Evolutionary conservation across 2,329 filamentous ascomycete genomes (phyloP), one percentile per base, ranked within the genome.

Genomic region (Dryadomyces sulphureus): DNA sequence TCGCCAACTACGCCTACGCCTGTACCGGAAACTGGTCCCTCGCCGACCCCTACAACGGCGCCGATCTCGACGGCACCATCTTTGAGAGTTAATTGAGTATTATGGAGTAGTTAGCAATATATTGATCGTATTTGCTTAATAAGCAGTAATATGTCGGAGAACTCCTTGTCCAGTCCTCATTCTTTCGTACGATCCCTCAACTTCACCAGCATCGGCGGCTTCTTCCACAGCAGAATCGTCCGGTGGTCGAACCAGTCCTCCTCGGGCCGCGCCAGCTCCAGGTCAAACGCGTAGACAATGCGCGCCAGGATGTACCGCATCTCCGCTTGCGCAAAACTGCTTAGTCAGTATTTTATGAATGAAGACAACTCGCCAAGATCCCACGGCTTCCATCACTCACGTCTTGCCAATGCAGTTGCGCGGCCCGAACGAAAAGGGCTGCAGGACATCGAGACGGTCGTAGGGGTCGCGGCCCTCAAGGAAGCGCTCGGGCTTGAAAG

Each of bases 21-120:
- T 72, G 68, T 54, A 69, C 68, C 52, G 66, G 60, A 1, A 69
- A 70, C 49, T 71, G 69, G 50, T 67, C 64, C 2, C 51, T 70
- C 36, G 43, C 50, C 2, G 57, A 63, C 43, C 56, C 61, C 2
- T 58, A 56, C 4, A 62, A 58, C 49, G 62, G 60, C 0, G 54
- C 58, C 38, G 67, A 70, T 50, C 68, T 61, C 45, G 68, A 70
- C 53, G 66, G 65, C 3, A 62, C 61, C 1, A 56, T 64, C 19
- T 54, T 56, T 45, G 47, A 41, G 27, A 32, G 7, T 0, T 60
- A 58, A 0, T 70, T 67, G 54, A 80, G 81, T 70, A 72, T 78
- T 0, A 74, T 21, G n/a, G 27, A 41, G 25, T 20, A 40, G 6
- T 4, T 14, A 22, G 11, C 20, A 24, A 11, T 21, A 20, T 21